Evolutionary conservation across 1,139 yeast genomes (phyloP).

Genomic region (Keqinozyma sinolaborantium): DNA sequence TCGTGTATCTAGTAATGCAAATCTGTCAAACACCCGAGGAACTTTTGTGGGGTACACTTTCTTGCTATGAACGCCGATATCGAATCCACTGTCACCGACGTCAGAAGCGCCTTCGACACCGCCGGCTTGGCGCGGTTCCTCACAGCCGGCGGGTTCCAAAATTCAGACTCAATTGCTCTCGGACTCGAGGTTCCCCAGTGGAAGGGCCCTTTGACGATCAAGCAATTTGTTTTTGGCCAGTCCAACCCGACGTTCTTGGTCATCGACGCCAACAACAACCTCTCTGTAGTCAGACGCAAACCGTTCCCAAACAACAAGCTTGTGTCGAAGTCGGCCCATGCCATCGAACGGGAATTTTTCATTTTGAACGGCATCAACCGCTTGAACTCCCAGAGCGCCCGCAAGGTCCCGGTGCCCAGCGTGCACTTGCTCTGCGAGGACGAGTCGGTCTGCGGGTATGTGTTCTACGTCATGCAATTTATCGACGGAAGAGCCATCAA

Average conservation of each 20-base stretch:
- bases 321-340: constrained; percentile 60
- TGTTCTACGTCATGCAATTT: constrained; percentile 61
- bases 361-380: constrained; percentile 46
- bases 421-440: constrained; percentile 51
- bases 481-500: constrained; percentile 59
- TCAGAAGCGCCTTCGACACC: constrained; percentile 37
- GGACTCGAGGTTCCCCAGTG: constrained; percentile 17
- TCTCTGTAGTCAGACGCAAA: constrained; percentile 55
- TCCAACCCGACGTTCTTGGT: constrained; percentile 63
- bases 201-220: constrained; percentile 22
- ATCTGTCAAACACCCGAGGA: too few species aligned
- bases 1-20: not conserved
- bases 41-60: too few species aligned
- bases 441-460: constrained; percentile 45
- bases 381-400: constrained; percentile 19
- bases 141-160: constrained; percentile 7
- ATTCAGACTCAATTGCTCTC: constrained; percentile 10
- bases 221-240: constrained; percentile 65
- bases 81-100: constrained; percentile 18
- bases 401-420: constrained; percentile 47
- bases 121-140: constrained; percentile 26
- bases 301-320: constrained; percentile 55
- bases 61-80: constrained; percentile 11
- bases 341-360: constrained; percentile 61
- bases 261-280: constrained; percentile 34